Conservation (phyloP, 2,329 filamentous ascomycete genomes). For the Cytospora piceae region DNA sequence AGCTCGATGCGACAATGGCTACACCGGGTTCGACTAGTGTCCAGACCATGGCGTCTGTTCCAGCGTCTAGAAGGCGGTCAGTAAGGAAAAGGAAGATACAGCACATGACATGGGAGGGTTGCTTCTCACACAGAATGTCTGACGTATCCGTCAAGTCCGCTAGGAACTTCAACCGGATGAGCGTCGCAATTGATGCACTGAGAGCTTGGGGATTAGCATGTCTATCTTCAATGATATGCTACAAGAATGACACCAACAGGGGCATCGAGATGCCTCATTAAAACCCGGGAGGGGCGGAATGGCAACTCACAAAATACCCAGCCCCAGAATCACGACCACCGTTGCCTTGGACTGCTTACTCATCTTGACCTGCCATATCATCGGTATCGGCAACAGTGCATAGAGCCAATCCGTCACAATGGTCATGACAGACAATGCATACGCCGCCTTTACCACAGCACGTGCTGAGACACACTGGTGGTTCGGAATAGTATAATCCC, state of each 20-base stretch:
- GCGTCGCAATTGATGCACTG: constrained; percentile 58
- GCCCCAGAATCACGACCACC: constrained; percentile 52
- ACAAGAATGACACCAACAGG: not conserved
- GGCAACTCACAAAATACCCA: constrained; percentile 52
- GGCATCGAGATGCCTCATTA: too few species aligned
- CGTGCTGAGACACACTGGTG: constrained; percentile 49
- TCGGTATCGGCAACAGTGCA: constrained; percentile 56
- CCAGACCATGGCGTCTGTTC: constrained; percentile 59
- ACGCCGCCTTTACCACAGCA: constrained; percentile 52
- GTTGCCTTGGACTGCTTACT: constrained; percentile 55
- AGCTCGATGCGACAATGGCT: constrained; percentile 57
- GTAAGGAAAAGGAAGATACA: not conserved
- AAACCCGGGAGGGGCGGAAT: not conserved
- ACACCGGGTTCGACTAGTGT: constrained; percentile 61
- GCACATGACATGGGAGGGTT: too few species aligned
- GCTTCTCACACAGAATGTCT: constrained; percentile 53
- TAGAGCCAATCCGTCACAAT: constrained; percentile 60
- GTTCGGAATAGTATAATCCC: constrained; percentile 53
- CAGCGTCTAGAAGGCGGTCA: constrained; percentile 42
- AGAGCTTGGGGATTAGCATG: not conserved
- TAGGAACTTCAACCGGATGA: constrained; percentile 55
- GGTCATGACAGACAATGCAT: constrained; percentile 56
- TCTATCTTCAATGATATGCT: not conserved
- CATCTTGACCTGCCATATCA: constrained; percentile 60
- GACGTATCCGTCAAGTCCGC: constrained; percentile 47